These are phyloP conservation scores for Aspergillus sclerotioniger DNA, from an alignment of 495 filamentous ascomycete genomes.

Conservation along the genomic window DNA sequence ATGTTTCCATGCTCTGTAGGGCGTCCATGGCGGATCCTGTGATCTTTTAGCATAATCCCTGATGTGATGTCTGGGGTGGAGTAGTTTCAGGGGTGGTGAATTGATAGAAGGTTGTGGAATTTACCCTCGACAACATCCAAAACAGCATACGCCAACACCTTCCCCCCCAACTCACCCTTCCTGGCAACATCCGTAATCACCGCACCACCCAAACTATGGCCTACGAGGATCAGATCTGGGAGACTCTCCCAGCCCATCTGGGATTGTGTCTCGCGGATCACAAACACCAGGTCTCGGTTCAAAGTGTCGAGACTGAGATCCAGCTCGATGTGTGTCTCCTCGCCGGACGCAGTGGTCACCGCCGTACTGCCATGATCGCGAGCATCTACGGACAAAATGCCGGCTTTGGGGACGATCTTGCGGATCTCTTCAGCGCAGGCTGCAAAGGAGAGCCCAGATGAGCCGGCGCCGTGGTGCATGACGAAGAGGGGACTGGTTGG, in stretches of 20 bases:
- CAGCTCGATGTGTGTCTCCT: constrained; percentile 34
- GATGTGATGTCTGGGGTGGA: no score
- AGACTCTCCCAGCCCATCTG: constrained; percentile 68
- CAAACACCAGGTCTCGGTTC: constrained; percentile 66
- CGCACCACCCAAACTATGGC: constrained; percentile 95
- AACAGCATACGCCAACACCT: constrained; percentile 82
- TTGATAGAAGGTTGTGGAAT: constrained; percentile 14
- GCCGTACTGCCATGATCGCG: constrained; percentile 81
- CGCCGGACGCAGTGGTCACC: constrained; percentile 20
- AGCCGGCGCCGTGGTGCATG: constrained; percentile 86
- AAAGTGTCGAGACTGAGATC: constrained; percentile 70
- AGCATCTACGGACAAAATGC: constrained; percentile 80
- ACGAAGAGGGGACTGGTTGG: constrained; percentile 74
- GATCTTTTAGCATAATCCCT: not conserved
- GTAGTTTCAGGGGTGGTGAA: no score
- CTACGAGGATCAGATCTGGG: constrained; percentile 78
- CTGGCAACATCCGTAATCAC: constrained; percentile 84
- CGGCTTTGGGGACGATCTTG: constrained; percentile 74
- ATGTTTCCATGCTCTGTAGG: constrained; percentile 90
- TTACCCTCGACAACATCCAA: constrained; percentile 91
- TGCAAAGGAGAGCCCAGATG: constrained; percentile 84
- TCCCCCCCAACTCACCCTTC: constrained; percentile 58
- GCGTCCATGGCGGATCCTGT: constrained; percentile 78
- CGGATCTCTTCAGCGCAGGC: constrained; percentile 73
- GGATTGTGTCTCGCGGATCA: constrained; percentile 61